A percentile compares a stretch with the other conserved stretches of the same genome.
Conservation (phyloP, 306 rosid genomes). For the Betula pendula region DNA sequence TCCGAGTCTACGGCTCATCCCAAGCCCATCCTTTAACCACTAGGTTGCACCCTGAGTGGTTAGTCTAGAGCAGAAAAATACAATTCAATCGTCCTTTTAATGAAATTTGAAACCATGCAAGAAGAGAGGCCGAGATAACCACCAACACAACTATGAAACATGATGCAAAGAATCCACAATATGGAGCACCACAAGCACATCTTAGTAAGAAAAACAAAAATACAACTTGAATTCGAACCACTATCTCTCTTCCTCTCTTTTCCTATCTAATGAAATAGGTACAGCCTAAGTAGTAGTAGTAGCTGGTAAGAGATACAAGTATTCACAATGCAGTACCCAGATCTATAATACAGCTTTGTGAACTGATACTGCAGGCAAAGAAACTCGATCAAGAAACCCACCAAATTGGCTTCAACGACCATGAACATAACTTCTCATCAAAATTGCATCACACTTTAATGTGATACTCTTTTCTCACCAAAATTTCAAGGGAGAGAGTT, state of each 20-base stretch:
- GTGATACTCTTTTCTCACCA: constrained; percentile 8
- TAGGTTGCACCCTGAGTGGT: too few relatives aligned
- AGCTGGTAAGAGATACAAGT: constrained; percentile 33
- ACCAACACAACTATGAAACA: constrained; percentile 4
- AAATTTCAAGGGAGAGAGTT: constrained; percentile 18
- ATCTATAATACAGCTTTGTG: constrained; percentile 1
- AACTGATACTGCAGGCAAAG: constrained; percentile 24
- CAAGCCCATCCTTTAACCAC: too few relatives aligned
- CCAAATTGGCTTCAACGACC: constrained; percentile 28
- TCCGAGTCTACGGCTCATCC: too few relatives aligned
- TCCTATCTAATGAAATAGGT: constrained; percentile 19
- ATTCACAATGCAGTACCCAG: constrained; percentile 34
- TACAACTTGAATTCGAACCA: neutral
- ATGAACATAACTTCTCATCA: constrained; percentile 10
- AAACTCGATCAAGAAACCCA: constrained; percentile 14
- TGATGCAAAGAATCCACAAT: neutral
- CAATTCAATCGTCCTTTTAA: neutral
- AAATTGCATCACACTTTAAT: constrained; percentile 22
- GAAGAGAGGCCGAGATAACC: neutral
- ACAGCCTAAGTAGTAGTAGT: constrained; percentile 5
- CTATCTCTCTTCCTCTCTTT: constrained; percentile 6
- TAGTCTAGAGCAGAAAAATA: too few relatives aligned
- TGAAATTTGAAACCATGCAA: neutral
- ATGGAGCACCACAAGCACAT: constrained; percentile 15
- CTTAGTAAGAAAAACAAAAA: neutral